A percentile compares a stretch with the other conserved stretches of the same genome.
Evolutionary conservation across 2,329 filamentous ascomycete genomes (phyloP).

Genomic region (Apiospora phragmitis): DNA sequence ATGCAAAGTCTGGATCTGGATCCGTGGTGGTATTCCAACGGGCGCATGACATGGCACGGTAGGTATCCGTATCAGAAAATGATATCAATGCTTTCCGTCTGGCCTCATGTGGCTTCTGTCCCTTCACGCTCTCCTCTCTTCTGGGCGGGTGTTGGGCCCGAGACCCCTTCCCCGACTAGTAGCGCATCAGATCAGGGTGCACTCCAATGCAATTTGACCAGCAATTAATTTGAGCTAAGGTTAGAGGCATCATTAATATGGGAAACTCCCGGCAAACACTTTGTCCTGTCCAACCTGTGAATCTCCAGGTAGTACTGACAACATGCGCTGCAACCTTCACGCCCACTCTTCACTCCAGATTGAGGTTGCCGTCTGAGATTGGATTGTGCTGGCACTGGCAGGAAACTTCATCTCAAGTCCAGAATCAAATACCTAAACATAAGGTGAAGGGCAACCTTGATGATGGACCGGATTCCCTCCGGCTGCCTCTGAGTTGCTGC

Average conservation of each 20-base stretch:
- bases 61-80: constrained; percentile 6
- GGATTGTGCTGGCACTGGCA: neutral
- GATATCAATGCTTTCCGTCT: neutral
- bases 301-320: neutral
- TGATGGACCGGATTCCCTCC: neutral
- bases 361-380: neutral
- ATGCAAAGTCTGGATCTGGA: neutral
- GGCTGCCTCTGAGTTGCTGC: neutral
- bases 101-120: neutral
- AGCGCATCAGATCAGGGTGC: constrained; percentile 7
- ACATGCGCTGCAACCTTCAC: neutral
- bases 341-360: neutral
- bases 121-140: neutral
- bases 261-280: neutral
- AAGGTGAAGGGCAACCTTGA: neutral
- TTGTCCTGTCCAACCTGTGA: neutral
- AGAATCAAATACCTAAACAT: neutral
- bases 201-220: constrained; percentile 4
- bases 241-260: constrained; percentile 7
- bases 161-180: constrained; percentile 8
- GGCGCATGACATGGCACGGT: constrained; percentile 4
- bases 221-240: constrained; percentile 8
- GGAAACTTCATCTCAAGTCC: neutral
- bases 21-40: neutral
- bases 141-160: neutral